phyloP scores from a whole-genome alignment of 1,284 basidiomycete species.

The Spongiforma sp. region DNA sequence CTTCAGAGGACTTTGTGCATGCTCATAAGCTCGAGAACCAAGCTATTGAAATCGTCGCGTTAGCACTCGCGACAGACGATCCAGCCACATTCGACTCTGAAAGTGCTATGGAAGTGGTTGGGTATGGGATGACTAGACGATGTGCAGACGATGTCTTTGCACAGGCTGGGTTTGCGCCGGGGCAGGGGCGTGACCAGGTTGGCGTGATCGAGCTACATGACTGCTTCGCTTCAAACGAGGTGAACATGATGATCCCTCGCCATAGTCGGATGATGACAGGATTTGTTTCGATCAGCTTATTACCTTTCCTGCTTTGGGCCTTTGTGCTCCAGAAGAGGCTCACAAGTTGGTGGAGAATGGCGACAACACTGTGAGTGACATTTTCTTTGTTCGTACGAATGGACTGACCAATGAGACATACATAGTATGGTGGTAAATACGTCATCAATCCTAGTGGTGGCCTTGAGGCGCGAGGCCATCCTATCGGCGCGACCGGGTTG shows the following conservation, averaged over 20 bases:
- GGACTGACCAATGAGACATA: neutral
- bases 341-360: slow-evolving; percentile 78
- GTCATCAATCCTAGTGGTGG: slow-evolving; percentile 91
- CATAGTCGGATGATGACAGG: neutral
- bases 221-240: slow-evolving; percentile 84
- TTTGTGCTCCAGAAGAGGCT: slow-evolving; percentile 73
- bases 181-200: slow-evolving; percentile 74
- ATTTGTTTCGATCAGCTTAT: slow-evolving; percentile 69
- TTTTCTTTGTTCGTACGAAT: neutral
- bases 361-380: slow-evolving; percentile 74
- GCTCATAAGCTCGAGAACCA: slow-evolving; percentile 81
- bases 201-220: slow-evolving; percentile 88
- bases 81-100: slow-evolving; percentile 64
- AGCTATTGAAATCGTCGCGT: slow-evolving; percentile 80
- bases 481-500: slow-evolving; percentile 84
- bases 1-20: slow-evolving; percentile 83
- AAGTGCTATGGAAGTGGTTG: slow-evolving; percentile 78
- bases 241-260: slow-evolving; percentile 28
- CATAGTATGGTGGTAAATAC: slow-evolving; percentile 82
- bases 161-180: slow-evolving; percentile 70
- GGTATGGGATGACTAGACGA: slow-evolving; percentile 75
- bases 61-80: slow-evolving; percentile 69
- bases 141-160: slow-evolving; percentile 76
- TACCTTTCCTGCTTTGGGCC: slow-evolving; percentile 82
- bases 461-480: slow-evolving; percentile 87